Evolutionary conservation across 164 flowering plant genomes (phyloP).

Genomic region (Umbilicus rupestris): DNA sequence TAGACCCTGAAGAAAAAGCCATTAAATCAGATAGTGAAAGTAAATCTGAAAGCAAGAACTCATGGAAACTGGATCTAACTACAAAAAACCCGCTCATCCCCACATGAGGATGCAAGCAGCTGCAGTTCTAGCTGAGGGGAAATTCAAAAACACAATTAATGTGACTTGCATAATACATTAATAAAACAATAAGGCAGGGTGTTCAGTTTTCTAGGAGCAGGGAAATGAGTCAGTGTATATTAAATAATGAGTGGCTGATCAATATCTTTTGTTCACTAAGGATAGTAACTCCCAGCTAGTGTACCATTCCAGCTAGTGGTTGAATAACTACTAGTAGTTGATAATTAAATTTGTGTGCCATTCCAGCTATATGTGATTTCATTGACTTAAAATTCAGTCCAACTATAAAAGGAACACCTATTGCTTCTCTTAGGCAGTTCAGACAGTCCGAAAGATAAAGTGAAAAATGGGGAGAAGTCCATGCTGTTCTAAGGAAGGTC

Average conservation of each 20-base stretch:
- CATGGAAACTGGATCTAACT: constrained; percentile 1
- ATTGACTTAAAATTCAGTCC: not conserved
- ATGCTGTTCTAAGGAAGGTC: constrained; percentile 12
- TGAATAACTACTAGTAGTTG: no score
- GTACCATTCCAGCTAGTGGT: not conserved
- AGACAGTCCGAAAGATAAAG: not conserved
- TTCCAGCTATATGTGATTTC: not conserved
- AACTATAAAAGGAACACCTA: not conserved
- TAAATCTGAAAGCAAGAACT: not conserved
- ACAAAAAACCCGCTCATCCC: not conserved
- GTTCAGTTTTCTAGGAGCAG: not conserved
- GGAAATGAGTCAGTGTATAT: not conserved
- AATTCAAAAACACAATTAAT: not conserved
- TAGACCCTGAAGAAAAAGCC: not conserved
- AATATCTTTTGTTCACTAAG: no score
- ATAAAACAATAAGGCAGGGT: not conserved
- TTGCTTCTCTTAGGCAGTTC: not conserved
- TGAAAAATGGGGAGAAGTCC: constrained; percentile 12
- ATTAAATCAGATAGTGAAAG: not conserved
- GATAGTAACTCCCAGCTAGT: not conserved
- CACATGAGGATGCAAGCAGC: no score
- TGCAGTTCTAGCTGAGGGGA: no score
- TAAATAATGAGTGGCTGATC: no score
- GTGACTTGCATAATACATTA: not conserved
- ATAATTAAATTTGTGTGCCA: not conserved